These are phyloP conservation scores for Rutidosis leptorrhynchoides DNA, from an alignment of 129 eudicot species.

Conservation along the genomic window DNA sequence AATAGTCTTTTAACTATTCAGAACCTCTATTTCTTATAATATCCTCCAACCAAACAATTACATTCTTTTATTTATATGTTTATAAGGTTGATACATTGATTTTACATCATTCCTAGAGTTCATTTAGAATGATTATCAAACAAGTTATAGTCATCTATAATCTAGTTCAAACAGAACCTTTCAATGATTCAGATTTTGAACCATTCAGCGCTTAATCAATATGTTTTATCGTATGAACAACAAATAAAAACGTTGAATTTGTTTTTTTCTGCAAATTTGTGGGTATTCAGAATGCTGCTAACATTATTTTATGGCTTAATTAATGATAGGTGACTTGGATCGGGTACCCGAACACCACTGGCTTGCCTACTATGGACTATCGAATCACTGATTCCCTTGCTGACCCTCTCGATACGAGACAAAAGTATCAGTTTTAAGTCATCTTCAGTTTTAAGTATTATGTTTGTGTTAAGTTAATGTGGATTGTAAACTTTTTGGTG, in stretches of 20 bases:
- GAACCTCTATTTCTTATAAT: too few relatives aligned
- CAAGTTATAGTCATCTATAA: too few relatives aligned
- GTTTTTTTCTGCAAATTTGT: not conserved
- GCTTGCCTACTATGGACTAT: constrained; percentile 91
- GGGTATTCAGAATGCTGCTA: constrained; percentile 6
- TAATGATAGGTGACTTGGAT: constrained; percentile 84
- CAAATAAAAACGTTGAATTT: not conserved
- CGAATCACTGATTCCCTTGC: constrained; percentile 87
- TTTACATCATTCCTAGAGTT: too few relatives aligned
- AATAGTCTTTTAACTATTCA: too few relatives aligned
- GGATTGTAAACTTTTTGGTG: constrained; percentile 14
- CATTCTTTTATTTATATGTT: too few relatives aligned
- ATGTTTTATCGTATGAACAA: too few relatives aligned
- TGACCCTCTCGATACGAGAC: constrained; percentile 77
- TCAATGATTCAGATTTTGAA: too few relatives aligned
- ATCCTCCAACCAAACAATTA: too few relatives aligned
- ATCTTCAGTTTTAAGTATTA: not conserved
- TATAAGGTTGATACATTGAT: too few relatives aligned
- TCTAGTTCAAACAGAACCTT: too few relatives aligned
- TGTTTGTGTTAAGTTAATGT: constrained; percentile 21
- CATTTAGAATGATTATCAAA: too few relatives aligned
- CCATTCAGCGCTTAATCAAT: not conserved
- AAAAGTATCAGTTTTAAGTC: constrained; percentile 47
- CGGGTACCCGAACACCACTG: constrained; percentile 97
- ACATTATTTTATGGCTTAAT: constrained; percentile 36